phyloP scores from a whole-genome alignment of 225 moss, liverwort and hornwort species.

The Straminergon stramineum region DNA sequence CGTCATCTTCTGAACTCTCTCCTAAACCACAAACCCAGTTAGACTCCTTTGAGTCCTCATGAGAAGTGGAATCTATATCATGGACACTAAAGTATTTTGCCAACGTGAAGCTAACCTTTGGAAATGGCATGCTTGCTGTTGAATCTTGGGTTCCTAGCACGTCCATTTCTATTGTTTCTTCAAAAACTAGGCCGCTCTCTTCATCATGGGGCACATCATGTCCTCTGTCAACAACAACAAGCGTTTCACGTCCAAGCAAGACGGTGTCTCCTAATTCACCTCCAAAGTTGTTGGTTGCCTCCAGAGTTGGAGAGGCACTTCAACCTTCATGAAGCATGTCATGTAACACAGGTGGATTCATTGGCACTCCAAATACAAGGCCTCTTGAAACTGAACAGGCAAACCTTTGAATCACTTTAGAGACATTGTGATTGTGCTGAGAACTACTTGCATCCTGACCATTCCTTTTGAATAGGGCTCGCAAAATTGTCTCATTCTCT shows the following conservation, averaged over 20 bases:
- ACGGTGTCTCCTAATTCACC: too few relatives aligned
- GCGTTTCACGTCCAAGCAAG: too few relatives aligned
- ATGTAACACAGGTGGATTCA: rapidly evolving
- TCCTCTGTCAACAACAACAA: rapidly evolving
- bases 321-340: rapidly evolving
- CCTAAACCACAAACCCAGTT: rapidly evolving
- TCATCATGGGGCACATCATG: rapidly evolving
- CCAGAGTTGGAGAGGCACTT: rapidly evolving
- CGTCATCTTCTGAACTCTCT: rapidly evolving
- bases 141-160: rapidly evolving
- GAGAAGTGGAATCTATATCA: neutral
- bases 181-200: rapidly evolving
- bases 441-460: rapidly evolving
- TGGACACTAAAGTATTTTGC: neutral
- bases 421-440: too few relatives aligned
- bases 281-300: too few relatives aligned
- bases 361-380: too few relatives aligned
- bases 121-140: rapidly evolving
- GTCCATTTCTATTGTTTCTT: rapidly evolving
- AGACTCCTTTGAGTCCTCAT: rapidly evolving
- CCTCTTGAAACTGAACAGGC: rapidly evolving
- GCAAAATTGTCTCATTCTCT: too few relatives aligned
- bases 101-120: neutral
- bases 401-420: too few relatives aligned
- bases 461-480: too few relatives aligned